These are phyloP conservation scores for Colletotrichum scovillei DNA, from an alignment of 2,329 filamentous ascomycete genomes.

Conservation along the genomic window DNA sequence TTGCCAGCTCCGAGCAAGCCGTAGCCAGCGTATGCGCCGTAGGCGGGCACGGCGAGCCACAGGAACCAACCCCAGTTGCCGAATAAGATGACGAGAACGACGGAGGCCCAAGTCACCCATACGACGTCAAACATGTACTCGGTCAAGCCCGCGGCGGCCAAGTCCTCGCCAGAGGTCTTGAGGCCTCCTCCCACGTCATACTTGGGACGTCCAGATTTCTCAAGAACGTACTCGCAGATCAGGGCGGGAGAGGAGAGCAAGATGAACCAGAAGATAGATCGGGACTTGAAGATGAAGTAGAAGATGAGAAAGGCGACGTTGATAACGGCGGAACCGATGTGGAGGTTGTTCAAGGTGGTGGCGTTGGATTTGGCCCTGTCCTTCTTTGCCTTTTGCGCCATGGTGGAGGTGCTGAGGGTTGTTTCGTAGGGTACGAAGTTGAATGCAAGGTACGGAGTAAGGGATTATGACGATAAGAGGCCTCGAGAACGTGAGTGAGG, in stretches of 20 bases:
- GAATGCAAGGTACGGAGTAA: background rate
- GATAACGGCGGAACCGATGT: constrained; percentile 77
- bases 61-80: constrained; percentile 80
- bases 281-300: constrained; percentile 73
- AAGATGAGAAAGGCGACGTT: constrained; percentile 81
- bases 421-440: background rate
- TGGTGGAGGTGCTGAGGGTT: constrained; percentile 40
- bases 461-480: background rate
- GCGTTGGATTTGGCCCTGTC: constrained; percentile 82
- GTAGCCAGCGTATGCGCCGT: constrained; percentile 65
- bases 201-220: constrained; percentile 83
- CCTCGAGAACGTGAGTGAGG: background rate
- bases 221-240: constrained; percentile 85
- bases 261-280: constrained; percentile 75
- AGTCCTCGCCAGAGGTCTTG: constrained; percentile 84
- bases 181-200: constrained; percentile 76
- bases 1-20: constrained; percentile 65
- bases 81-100: constrained; percentile 77
- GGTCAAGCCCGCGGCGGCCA: constrained; percentile 87
- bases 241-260: constrained; percentile 80
- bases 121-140: constrained; percentile 98
- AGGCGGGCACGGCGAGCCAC: constrained; percentile 66
- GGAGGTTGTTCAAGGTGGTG: constrained; percentile 81
- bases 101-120: constrained; percentile 90
- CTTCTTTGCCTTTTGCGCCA: constrained; percentile 74